These are phyloP conservation scores for Boletus rubroflammeus DNA, from an alignment of 768 basidiomycete species.

Conservation along the genomic window DNA sequence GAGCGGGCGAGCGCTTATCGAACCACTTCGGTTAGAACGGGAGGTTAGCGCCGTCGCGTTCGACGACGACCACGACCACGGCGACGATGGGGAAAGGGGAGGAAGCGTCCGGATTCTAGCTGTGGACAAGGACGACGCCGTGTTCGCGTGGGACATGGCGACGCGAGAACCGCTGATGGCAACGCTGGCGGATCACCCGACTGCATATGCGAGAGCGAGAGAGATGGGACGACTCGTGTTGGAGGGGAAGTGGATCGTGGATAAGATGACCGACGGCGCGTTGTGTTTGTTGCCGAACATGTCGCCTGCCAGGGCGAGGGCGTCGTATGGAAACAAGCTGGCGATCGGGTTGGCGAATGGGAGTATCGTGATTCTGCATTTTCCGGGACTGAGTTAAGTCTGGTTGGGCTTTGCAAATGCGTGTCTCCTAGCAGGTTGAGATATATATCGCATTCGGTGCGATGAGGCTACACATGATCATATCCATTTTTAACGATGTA, in stretches of 20 bases:
- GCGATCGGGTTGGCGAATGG: constrained; percentile 30
- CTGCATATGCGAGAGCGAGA: not conserved
- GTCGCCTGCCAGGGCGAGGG: constrained; percentile 23
- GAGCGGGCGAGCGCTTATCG: constrained; percentile 18
- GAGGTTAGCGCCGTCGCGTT: constrained; percentile 22
- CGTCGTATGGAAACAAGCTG: constrained; percentile 21
- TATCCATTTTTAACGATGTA: no score
- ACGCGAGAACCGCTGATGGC: constrained; percentile 20
- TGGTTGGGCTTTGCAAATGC: no score
- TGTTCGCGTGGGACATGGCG: constrained; percentile 28
- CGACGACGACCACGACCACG: constrained; percentile 14
- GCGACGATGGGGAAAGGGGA: not conserved
- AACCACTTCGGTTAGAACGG: constrained; percentile 21
- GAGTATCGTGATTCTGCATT: constrained; percentile 25
- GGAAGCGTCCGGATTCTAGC: constrained; percentile 20
- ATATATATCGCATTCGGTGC: no score
- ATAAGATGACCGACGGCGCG: constrained; percentile 11
- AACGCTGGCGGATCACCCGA: constrained; percentile 20
- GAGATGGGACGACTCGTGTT: constrained; percentile 14
- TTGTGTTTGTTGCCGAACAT: constrained; percentile 28
- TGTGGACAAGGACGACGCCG: constrained; percentile 16
- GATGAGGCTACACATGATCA: no score
- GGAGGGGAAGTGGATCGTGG: constrained; percentile 25
- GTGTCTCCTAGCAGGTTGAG: no score
- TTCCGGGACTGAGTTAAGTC: constrained; percentile 13